These are phyloP conservation scores for Chalciporus sp. DNA, from an alignment of 1,284 basidiomycete species.

Conservation along the genomic window DNA sequence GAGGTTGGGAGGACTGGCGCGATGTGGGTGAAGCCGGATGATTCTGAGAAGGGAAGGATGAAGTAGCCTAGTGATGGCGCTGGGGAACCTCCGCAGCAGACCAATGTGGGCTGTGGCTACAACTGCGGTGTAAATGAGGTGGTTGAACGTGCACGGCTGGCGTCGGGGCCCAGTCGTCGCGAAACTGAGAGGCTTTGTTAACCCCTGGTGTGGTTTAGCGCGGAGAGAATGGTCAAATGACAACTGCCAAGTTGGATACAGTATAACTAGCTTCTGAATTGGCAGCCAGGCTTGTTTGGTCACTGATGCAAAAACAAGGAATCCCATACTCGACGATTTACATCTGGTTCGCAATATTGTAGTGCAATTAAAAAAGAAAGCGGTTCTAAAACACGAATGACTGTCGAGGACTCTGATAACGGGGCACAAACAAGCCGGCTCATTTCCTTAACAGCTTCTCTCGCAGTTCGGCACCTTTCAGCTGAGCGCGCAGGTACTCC, in stretches of 20 bases:
- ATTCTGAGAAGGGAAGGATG: conserved; percentile 51
- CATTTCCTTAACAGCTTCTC: conserved; percentile 65
- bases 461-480: conserved; percentile 74
- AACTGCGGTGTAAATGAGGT: conserved; percentile 46
- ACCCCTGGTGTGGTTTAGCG: background rate
- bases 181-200: background rate
- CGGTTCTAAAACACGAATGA: conserved; percentile 8
- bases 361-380: conserved; percentile 16
- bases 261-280: too few species aligned
- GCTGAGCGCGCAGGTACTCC: conserved; percentile 67
- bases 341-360: background rate
- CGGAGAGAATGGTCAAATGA: background rate
- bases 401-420: background rate
- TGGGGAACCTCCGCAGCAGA: conserved; percentile 55
- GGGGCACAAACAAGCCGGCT: conserved; percentile 14
- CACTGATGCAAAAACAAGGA: too few species aligned
- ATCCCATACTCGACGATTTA: background rate
- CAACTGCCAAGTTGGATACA: too few species aligned
- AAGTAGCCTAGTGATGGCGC: conserved; percentile 70
- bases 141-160: conserved; percentile 25
- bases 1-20: conserved; percentile 41
- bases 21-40: conserved; percentile 44
- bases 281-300: too few species aligned
- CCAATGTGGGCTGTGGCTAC: conserved; percentile 59
- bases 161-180: conserved; percentile 34